Evolutionary conservation across 495 filamentous ascomycete genomes (phyloP).

Genomic region (Penicillium silybi): DNA sequence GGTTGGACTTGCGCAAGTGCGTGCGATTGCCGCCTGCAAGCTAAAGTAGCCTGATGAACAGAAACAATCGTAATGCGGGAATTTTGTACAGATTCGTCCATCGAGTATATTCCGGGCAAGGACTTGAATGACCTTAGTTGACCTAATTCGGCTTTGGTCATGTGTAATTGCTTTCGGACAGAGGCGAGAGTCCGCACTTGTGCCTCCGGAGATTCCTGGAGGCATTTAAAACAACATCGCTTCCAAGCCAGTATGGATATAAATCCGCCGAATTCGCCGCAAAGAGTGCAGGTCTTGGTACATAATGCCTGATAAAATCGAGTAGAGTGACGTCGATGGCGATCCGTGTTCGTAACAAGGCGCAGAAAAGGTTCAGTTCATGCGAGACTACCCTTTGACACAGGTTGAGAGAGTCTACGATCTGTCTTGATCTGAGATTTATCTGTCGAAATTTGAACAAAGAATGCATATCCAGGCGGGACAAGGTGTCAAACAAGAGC

Average conservation of each 20-base stretch:
- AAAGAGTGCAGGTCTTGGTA: conserved; percentile 29
- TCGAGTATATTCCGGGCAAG: conserved; percentile 34
- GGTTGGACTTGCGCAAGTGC: conserved; percentile 9
- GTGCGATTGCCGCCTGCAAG: conserved; percentile 18
- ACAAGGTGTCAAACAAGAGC: conserved; percentile 31
- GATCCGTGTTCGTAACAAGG: conserved; percentile 33
- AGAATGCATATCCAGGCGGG: conserved; percentile 34
- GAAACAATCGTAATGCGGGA: conserved; percentile 30
- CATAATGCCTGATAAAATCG: conserved; percentile 34
- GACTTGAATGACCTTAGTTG: conserved; percentile 28
- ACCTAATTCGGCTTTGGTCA: conserved; percentile 24
- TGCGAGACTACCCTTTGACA: conserved; percentile 31
- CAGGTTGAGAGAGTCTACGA: conserved; percentile 31
- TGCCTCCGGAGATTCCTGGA: conserved; percentile 24
- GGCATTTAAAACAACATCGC: conserved; percentile 34
- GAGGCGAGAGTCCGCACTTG: conserved; percentile 28
- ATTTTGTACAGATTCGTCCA: conserved; percentile 22
- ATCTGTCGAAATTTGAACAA: conserved; percentile 38
- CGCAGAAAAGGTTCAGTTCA: conserved; percentile 37
- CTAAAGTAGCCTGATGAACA: conserved; percentile 26
- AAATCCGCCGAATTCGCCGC: conserved; percentile 32
- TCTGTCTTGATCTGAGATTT: conserved; percentile 30
- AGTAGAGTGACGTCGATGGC: conserved; percentile 26
- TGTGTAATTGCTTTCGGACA: conserved; percentile 29
- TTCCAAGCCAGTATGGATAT: conserved; percentile 32